Evolutionary conservation across 2,329 filamentous ascomycete species (phyloP).

Genomic region (Colletotrichum chlorophyti): DNA sequence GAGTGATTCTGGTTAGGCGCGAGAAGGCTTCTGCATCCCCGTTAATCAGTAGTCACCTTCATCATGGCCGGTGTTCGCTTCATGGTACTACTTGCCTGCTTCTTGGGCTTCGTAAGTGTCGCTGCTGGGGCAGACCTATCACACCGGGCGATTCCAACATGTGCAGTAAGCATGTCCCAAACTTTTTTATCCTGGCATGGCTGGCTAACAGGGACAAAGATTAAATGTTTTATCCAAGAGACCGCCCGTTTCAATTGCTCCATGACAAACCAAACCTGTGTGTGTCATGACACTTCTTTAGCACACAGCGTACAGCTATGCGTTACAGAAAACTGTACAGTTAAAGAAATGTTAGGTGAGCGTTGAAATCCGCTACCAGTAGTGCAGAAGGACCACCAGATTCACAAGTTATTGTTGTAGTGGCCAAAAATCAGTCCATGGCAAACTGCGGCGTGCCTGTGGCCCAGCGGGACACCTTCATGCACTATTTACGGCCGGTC

Average conservation of each 20-base stretch:
- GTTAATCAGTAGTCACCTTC: neutral
- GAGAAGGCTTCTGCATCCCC: no score
- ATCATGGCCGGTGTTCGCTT: neutral
- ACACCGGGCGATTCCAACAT: neutral
- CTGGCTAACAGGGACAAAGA: neutral
- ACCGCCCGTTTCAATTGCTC: neutral
- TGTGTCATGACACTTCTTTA: neutral
- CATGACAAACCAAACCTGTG: neutral
- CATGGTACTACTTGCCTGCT: neutral
- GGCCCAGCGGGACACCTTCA: fast-evolving
- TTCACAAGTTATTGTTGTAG: neutral
- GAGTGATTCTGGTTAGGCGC: no score
- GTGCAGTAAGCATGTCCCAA: neutral
- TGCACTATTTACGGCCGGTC: neutral
- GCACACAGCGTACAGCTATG: neutral
- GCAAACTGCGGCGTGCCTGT: neutral
- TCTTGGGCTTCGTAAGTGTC: neutral
- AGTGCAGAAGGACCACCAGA: neutral
- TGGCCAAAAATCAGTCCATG: neutral
- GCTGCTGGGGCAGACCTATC: neutral
- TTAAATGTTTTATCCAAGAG: neutral
- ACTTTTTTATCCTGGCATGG: neutral
- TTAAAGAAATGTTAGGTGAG: slow-evolving; percentile 40
- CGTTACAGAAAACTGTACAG: slow-evolving; percentile 32
- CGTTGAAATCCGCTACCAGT: neutral